phyloP scores from a whole-genome alignment of 345 rosid species.

The Lepidium sativum region DNA sequence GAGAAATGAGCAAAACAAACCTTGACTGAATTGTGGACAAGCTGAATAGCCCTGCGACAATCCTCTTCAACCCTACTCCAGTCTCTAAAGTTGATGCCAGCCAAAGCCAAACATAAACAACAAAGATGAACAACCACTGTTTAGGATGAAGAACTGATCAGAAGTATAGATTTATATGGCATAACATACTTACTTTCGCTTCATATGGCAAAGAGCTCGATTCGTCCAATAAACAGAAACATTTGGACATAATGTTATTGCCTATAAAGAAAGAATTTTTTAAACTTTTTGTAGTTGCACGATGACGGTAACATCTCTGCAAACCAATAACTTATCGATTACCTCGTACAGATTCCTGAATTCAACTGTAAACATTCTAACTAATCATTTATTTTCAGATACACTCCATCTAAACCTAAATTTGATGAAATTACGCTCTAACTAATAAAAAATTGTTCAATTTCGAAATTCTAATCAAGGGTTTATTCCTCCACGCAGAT shows the following conservation, averaged over 20 bases:
- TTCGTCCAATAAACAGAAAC: conserved; percentile 85
- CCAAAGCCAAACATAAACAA: background rate
- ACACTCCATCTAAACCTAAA: background rate
- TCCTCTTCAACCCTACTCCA: conserved; percentile 84
- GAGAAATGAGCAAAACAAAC: conserved; percentile 23
- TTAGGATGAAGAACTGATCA: background rate
- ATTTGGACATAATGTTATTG: conserved; percentile 75
- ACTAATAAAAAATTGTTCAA: background rate
- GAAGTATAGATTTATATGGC: background rate
- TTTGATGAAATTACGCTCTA: background rate
- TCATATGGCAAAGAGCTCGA: conserved; percentile 85
- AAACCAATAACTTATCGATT: background rate
- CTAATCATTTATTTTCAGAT: background rate
- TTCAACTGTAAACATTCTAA: background rate
- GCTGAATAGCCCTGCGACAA: conserved; percentile 66
- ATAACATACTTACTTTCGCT: conserved; percentile 62
- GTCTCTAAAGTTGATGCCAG: conserved; percentile 39
- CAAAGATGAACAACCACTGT: background rate
- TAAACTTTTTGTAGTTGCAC: background rate
- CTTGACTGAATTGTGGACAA: conserved; percentile 62
- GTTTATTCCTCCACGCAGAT: background rate
- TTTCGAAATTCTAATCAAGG: background rate
- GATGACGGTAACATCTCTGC: background rate
- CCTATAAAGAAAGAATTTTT: conserved; percentile 37
- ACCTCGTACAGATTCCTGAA: background rate